These are phyloP conservation scores for Fomitopsis schrenkii DNA, from an alignment of 1,284 basidiomycete genomes.

Conservation along the genomic window DNA sequence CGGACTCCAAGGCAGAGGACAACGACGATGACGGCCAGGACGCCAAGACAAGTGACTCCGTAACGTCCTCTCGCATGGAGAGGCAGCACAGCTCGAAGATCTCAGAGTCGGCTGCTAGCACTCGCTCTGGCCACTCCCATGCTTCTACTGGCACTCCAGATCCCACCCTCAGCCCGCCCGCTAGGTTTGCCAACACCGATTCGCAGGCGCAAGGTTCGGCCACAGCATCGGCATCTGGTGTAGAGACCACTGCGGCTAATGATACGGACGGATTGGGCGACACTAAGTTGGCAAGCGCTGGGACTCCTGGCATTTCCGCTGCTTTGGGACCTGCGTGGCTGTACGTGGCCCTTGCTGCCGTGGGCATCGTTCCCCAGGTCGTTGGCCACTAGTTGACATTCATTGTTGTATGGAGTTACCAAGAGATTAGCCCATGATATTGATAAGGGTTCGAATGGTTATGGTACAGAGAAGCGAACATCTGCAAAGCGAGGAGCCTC, in stretches of 20 bases:
- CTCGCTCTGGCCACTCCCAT: neutral
- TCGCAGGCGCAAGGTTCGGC: neutral
- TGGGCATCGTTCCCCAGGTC: neutral
- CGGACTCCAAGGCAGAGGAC: neutral
- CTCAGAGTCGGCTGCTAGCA: neutral
- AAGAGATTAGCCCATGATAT: neutral
- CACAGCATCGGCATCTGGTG: neutral
- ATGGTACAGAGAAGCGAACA: neutral
- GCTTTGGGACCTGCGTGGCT: neutral
- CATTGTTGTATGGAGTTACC: neutral
- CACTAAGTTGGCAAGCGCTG: constrained; percentile 7
- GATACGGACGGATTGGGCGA: constrained; percentile 1
- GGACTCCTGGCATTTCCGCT: neutral
- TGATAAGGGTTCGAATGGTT: neutral
- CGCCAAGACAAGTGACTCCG: neutral
- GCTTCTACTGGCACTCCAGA: neutral
- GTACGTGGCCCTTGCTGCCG: neutral
- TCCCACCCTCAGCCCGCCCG: constrained; percentile 15
- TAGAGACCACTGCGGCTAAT: neutral
- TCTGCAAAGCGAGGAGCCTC: neutral
- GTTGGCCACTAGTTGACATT: neutral
- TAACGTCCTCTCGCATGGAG: constrained; percentile 3
- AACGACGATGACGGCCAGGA: neutral
- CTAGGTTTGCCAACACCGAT: constrained; percentile 2
- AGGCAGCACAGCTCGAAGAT: neutral